Percentiles rank a stretch among this genome's conserved stretches.
phyloP scores from a whole-genome alignment of 2,329 filamentous ascomycete genomes.

The Trichoderma atrobrunneum region DNA sequence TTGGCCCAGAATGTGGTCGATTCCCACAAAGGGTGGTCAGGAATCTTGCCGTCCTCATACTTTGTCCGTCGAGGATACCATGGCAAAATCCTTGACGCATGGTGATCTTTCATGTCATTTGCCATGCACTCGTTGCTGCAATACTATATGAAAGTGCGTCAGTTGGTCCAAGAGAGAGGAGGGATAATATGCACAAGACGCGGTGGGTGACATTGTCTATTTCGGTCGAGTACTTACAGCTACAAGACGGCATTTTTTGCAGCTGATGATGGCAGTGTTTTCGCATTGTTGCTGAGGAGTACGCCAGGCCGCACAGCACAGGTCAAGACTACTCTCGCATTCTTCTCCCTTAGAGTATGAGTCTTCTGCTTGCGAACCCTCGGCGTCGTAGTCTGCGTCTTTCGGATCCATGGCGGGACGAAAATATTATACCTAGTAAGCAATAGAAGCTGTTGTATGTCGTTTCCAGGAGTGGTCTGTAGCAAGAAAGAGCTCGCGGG shows the following conservation, averaged over 20 bases:
- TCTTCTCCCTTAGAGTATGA: background rate
- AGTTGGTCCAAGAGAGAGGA: background rate
- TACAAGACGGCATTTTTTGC: conserved; percentile 24
- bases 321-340: background rate
- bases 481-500: background rate
- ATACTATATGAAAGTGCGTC: conserved; percentile 21
- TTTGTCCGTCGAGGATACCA: background rate
- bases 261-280: conserved; percentile 16
- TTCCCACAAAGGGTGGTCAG: background rate
- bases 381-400: too few relatives aligned
- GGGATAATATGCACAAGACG: background rate
- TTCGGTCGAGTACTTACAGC: conserved; percentile 18
- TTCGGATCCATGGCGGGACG: background rate
- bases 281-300: conserved; percentile 4
- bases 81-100: background rate
- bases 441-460: too few relatives aligned
- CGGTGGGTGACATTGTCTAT: background rate
- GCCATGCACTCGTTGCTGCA: conserved; percentile 24
- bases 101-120: conserved; percentile 19
- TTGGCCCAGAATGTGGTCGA: conserved; percentile 20
- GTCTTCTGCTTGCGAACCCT: background rate
- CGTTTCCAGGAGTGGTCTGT: too few relatives aligned
- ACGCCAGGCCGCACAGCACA: conserved; percentile 18
- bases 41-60: background rate
- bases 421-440: too few relatives aligned